A percentile compares a stretch with the other conserved stretches of the same genome.
These are phyloP conservation scores for Oryza australiensis DNA, from an alignment of 176 grass and related monocot species.

Conservation along the genomic window DNA sequence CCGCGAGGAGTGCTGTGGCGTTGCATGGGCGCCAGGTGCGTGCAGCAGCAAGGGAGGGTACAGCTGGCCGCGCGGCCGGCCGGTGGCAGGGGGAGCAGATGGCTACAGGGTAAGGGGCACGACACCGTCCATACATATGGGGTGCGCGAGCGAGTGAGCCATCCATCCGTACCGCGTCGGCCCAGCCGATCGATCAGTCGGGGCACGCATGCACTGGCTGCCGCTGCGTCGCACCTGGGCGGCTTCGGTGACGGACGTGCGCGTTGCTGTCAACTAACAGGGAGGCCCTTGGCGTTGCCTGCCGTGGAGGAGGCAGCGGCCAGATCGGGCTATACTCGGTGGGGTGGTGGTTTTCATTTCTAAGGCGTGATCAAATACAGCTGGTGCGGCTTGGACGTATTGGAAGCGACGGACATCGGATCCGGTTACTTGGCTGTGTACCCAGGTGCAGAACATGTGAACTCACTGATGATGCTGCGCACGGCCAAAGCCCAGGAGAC, in stretches of 20 bases:
- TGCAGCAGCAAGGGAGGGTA: neutral
- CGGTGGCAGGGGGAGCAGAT: constrained; percentile 25
- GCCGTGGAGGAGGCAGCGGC: constrained; percentile 19
- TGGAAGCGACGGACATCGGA: neutral
- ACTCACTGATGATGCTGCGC: neutral
- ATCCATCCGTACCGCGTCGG: constrained; percentile 31
- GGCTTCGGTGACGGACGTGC: constrained; percentile 18
- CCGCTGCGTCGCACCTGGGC: constrained; percentile 23
- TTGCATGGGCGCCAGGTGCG: constrained; percentile 34
- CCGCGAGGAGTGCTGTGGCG: neutral
- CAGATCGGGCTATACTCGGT: neutral
- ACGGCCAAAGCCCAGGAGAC: neutral
- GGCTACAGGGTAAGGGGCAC: constrained; percentile 31
- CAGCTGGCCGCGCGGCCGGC: constrained; percentile 39
- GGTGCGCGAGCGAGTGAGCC: neutral
- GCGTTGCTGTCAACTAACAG: constrained; percentile 21
- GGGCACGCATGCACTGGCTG: neutral
- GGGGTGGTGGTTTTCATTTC: neutral
- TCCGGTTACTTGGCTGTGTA: neutral
- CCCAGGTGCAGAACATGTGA: constrained; percentile 40
- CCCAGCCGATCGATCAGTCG: too few relatives aligned
- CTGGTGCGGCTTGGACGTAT: constrained; percentile 52
- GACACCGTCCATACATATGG: constrained; percentile 27
- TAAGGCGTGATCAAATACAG: constrained; percentile 37
- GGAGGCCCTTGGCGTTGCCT: neutral